A percentile compares a stretch with the other conserved stretches of the same genome.
Conservation (phyloP, 2,329 filamentous ascomycete genomes). For the Blastomyces percursus region DNA sequence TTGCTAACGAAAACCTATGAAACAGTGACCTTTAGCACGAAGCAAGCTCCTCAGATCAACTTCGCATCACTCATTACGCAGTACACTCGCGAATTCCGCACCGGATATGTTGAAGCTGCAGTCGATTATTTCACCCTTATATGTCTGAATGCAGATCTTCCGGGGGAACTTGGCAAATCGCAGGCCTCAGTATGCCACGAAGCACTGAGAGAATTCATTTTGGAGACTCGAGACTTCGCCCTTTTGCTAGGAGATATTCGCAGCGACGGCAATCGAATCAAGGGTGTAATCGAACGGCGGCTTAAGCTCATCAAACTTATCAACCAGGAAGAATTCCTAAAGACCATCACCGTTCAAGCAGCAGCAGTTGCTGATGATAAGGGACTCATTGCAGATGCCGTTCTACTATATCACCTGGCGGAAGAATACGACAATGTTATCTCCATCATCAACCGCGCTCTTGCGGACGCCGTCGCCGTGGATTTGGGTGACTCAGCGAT, state of each 20-base stretch:
- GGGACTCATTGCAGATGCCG: slow-evolving; percentile 83
- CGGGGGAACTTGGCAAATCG: slow-evolving; percentile 59
- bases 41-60: slow-evolving; percentile 64
- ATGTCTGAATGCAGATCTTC: slow-evolving; percentile 78
- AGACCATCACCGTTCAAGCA: slow-evolving; percentile 84
- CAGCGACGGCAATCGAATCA: slow-evolving; percentile 72
- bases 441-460: slow-evolving; percentile 72
- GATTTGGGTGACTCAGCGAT: slow-evolving; percentile 74
- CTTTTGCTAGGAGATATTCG: slow-evolving; percentile 85
- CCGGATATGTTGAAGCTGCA: slow-evolving; percentile 75
- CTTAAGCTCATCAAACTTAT: slow-evolving; percentile 68
- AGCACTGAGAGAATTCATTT: slow-evolving; percentile 79
- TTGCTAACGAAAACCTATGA: slow-evolving; percentile 14
- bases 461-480: slow-evolving; percentile 68
- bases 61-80: slow-evolving; percentile 89
- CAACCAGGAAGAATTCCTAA: slow-evolving; percentile 74
- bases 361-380: slow-evolving; percentile 90
- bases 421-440: slow-evolving; percentile 95
- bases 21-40: slow-evolving; percentile 44
- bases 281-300: slow-evolving; percentile 77
- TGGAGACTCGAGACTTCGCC: slow-evolving; percentile 96
- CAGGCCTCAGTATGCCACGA: slow-evolving; percentile 82
- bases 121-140: slow-evolving; percentile 89
- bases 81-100: slow-evolving; percentile 92
- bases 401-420: slow-evolving; percentile 86